Evolutionary conservation across 768 basidiomycete species (phyloP).

Genomic region (Rhizopogon vinicolor): DNA sequence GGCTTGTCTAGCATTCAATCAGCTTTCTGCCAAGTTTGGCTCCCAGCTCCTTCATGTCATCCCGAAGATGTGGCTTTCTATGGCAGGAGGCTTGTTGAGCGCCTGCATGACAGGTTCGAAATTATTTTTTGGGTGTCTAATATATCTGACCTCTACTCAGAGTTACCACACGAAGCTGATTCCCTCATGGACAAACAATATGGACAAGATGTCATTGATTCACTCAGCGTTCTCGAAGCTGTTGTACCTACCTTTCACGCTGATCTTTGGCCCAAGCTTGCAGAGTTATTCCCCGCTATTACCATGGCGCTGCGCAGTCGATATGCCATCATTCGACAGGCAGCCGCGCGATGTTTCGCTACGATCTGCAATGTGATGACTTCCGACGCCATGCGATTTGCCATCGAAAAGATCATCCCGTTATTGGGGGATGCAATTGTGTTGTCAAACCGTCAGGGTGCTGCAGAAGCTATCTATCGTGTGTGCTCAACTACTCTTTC

Average conservation of each 20-base stretch:
- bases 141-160: conserved; percentile 26
- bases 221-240: conserved; percentile 83
- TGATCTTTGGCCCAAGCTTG: conserved; percentile 63
- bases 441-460: conserved; percentile 79
- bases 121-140: not conserved
- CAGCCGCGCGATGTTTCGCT: conserved; percentile 82
- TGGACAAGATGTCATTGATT: conserved; percentile 91
- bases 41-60: conserved; percentile 65
- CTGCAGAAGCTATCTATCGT: conserved; percentile 90
- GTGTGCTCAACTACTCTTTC: conserved; percentile 30
- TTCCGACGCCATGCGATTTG: conserved; percentile 78
- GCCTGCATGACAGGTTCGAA: conserved; percentile 62
- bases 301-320: conserved; percentile 75
- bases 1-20: conserved; percentile 75
- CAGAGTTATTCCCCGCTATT: conserved; percentile 72
- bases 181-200: conserved; percentile 60
- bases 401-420: conserved; percentile 83
- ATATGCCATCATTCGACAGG: conserved; percentile 87
- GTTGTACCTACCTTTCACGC: conserved; percentile 72
- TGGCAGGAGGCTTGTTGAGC: conserved; percentile 72
- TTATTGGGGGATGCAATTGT: conserved; percentile 74
- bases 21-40: conserved; percentile 77
- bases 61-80: conserved; percentile 95
- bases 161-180: conserved; percentile 56
- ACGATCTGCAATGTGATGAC: conserved; percentile 86